Base-by-base conservation (phyloP, 108 stramenopile species). In the Nannochloropsis oceanica region DNA sequence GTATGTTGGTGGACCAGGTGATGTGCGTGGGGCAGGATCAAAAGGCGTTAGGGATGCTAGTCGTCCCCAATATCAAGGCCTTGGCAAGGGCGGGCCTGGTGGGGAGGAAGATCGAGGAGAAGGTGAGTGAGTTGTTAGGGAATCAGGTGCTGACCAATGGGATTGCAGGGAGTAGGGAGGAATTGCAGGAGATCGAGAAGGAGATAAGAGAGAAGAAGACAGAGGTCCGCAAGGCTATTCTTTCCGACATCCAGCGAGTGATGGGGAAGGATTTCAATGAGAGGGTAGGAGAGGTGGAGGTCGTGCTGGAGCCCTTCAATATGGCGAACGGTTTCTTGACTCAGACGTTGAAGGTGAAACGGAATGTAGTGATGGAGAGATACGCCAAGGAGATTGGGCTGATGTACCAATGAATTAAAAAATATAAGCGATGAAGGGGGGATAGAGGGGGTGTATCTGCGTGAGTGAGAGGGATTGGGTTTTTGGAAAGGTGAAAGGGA, bases 311-410 rank as follows among this genome's bases (percentile, higher is more conserved):
- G 88, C 97, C 97, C 0, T 97, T 97, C 89, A 94, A 96, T 84
- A 96, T 96, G 93, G 92, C 89, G 9, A 97, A 96, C 87, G 97
- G 97, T 13, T 93, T 94, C 27, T 90, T 97, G 85, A 97, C 96
- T 18, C 96, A 96, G 83, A 95, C 94, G 79, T 95, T 95, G 92
- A 97, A 97, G 85, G 93, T 96, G 12, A 97, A 96, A 88, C 91
- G 97, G 86, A 92, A 94, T 84, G 89, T 92, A 59, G 97, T 97
- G 25, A 81, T 85, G 26, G 92, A 92, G 43, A 88, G 93, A 43
- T 96, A 96, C 86, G 85, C 89, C 34, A 86, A 90, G 84, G 94
- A 94, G 79, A 85, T 97, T 80, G 44, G 84, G 34, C 79, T 27
- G 26, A 44, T 89, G 26, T 89, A 89, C 59, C 59, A n/a, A 73